phyloP scores from a whole-genome alignment of 441 rosid species.

The Metrosideros polymorpha region DNA sequence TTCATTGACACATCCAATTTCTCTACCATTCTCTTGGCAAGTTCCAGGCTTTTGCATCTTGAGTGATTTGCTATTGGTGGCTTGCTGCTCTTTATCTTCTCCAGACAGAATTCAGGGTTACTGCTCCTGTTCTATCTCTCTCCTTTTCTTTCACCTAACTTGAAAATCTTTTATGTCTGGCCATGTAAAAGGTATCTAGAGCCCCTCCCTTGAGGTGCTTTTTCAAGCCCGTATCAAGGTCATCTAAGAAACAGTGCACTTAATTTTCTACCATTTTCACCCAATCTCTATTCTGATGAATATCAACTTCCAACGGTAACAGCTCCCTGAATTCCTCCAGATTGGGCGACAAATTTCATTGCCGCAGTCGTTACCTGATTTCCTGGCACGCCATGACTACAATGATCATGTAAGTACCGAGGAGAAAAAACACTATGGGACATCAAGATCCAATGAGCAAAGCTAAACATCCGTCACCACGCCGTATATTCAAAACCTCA shows the following conservation, averaged over 20 bases:
- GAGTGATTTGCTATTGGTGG: background rate
- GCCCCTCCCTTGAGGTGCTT: background rate
- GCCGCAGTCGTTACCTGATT: background rate
- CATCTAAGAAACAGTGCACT: background rate
- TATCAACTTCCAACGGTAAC: background rate
- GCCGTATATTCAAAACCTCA: background rate
- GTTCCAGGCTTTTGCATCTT: background rate
- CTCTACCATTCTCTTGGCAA: background rate
- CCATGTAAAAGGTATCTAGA: background rate
- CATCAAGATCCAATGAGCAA: background rate
- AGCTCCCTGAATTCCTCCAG: background rate
- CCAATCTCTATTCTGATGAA: background rate
- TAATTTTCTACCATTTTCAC: background rate
- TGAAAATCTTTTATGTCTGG: background rate
- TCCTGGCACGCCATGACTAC: accelerated
- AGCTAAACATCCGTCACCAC: background rate
- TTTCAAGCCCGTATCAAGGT: background rate
- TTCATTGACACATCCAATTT: background rate
- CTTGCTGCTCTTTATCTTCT: background rate
- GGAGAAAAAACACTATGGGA: background rate
- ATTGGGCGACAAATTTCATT: background rate
- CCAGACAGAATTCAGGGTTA: background rate
- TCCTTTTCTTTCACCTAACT: background rate
- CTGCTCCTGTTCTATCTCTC: background rate
- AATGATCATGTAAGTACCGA: background rate